These are phyloP conservation scores for Septoria petroselini DNA, from an alignment of 2,329 filamentous ascomycete genomes.

Conservation along the genomic window DNA sequence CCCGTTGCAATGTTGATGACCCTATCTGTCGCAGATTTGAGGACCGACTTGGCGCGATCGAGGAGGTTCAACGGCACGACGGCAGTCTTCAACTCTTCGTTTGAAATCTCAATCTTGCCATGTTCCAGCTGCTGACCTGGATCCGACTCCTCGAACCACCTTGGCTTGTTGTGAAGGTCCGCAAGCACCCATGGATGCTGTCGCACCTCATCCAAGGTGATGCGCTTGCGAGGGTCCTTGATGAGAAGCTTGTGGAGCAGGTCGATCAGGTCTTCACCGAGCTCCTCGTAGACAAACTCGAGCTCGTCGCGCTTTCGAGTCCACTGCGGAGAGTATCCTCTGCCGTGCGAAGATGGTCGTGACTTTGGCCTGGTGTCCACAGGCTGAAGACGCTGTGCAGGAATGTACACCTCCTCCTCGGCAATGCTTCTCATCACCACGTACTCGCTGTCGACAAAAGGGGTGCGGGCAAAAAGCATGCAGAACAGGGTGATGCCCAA, in stretches of 20 bases:
- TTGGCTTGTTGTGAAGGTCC: constrained; percentile 68
- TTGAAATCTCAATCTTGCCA: constrained; percentile 86
- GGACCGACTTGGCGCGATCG: constrained; percentile 75
- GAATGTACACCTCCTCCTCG: constrained; percentile 87
- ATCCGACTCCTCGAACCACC: constrained; percentile 94
- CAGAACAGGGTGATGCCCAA: constrained; percentile 94
- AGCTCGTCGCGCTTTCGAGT: constrained; percentile 72
- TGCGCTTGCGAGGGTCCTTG: constrained; percentile 86
- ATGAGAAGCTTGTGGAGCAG: constrained; percentile 74
- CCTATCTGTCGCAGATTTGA: constrained; percentile 51
- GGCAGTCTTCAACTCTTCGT: constrained; percentile 81
- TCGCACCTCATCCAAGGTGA: constrained; percentile 88
- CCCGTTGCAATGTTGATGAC: constrained; percentile 35
- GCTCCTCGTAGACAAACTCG: constrained; percentile 78
- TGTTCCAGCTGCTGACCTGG: constrained; percentile 73
- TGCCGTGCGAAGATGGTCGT: constrained; percentile 46
- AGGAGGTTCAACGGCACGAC: constrained; percentile 87
- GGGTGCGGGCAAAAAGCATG: constrained; percentile 87
- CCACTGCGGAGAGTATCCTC: constrained; percentile 45
- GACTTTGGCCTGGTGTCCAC: constrained; percentile 51
- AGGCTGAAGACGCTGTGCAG: constrained; percentile 74
- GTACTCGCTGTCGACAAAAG: constrained; percentile 89
- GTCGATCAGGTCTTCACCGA: constrained; percentile 76
- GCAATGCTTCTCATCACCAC: constrained; percentile 90
- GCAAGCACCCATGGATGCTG: constrained; percentile 86